These are phyloP conservation scores for Hibiscus trionum DNA, from an alignment of 345 rosid species.

Conservation along the genomic window DNA sequence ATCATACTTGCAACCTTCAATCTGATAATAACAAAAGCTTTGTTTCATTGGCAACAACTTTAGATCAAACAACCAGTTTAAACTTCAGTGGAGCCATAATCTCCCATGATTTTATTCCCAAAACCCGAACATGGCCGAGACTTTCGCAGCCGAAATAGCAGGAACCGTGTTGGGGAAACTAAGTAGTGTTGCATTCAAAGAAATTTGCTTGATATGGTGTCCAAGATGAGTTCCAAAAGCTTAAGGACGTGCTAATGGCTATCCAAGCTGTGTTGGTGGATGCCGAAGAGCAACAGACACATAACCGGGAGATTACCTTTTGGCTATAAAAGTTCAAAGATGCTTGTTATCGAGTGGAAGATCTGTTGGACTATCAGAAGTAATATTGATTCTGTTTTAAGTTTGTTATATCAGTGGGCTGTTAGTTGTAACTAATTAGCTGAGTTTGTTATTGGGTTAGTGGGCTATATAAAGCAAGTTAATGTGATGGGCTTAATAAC, in stretches of 20 bases:
- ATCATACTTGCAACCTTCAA: neutral
- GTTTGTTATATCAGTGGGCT: no score
- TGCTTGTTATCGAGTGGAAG: neutral
- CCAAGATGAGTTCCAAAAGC: neutral
- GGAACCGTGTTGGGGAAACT: neutral
- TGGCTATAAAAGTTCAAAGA: neutral
- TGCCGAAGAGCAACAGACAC: neutral
- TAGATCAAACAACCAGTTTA: neutral
- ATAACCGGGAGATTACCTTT: neutral
- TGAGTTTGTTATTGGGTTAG: no score
- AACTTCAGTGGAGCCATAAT: no score
- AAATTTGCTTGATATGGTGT: neutral
- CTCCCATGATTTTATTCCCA: no score
- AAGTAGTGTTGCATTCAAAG: neutral
- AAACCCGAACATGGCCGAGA: neutral
- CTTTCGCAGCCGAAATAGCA: neutral
- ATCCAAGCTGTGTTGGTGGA: neutral
- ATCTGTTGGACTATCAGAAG: no score
- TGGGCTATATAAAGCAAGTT: no score
- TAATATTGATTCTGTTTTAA: no score
- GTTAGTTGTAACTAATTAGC: no score
- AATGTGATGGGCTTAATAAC: no score
- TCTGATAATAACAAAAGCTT: neutral
- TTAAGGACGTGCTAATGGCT: neutral
- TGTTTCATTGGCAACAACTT: neutral